Base-by-base conservation (phyloP, 352 stramenopile genomes). In the Globisporangium lucens region DNA sequence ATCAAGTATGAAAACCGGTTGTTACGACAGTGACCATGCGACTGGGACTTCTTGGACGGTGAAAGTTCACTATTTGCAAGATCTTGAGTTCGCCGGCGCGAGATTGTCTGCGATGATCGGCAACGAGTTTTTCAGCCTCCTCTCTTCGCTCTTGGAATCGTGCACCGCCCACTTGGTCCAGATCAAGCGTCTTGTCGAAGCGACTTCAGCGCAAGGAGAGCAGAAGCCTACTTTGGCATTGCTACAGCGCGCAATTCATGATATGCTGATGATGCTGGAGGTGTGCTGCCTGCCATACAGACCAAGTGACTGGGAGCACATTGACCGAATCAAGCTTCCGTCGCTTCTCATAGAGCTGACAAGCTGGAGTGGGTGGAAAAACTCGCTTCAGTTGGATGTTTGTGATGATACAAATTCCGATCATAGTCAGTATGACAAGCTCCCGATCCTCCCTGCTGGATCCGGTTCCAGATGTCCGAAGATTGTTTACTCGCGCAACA, bases 301-400 rank as follows among this genome's bases (percentile, higher is more conserved):
- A 35, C 67, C 67, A 3, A 67, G 77, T 9, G 89, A 96, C 61
- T 95, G 89, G 85, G 63, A 79, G 3, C 51, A 83, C 4, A 66
- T 96, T 41, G 63, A 81, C 36, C 59, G 56, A n/a, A 94, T 85
- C 36, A 82, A 83, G 13, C 78, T 95, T 17, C 66, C 89, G 10
- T 65, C 73, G 1, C 66, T 95, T 17, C 63, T 96, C 33, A 92
- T 80, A 8, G 82, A 96, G 47, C 61, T 94, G 22, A 83, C 75
- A 4, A 90, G 76, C 56, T 96, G 89, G 89, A 79, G 74, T 22
- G 79, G 79, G 56, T 96, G 88, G 88, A 88, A 93, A 59, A 76
- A 61, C n/a, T 84, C 79, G 20, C 72, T 91, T 8, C 68, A 80
- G 36, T 81, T 89, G 52, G 77, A 93, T 51, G 63, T 76, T 36